Evolutionary conservation across 163 green algal species (phyloP), one percentile per base, ranked within the genome.

Genomic region (Chlorella variabilis): DNA sequence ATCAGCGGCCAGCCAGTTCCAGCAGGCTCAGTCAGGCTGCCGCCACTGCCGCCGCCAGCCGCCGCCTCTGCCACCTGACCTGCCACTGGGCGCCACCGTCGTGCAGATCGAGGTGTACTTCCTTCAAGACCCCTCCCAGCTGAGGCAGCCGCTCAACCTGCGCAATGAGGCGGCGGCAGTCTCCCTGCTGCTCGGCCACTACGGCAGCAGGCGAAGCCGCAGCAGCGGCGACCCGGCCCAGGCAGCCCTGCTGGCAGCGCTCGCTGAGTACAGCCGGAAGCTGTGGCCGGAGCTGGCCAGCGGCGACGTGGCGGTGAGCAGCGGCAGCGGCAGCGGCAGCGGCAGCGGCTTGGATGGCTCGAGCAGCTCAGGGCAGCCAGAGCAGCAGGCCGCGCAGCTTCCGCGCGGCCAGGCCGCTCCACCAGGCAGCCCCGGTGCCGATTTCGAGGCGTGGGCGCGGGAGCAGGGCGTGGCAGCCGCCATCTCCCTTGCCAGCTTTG

Each of bases 21-120:
- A n/a, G n/a, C 45, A 54, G 45, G 45, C 45, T 15, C 21, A 33
- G 15, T n/a, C 3, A 11, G 9, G 3, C 45, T 45, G 59, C 25
- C 67, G 59, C 63, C 49, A 29, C 33, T 15, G 34, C 36, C n/a
- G 41, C 58, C 20, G 31, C 36, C 49, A 15, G 15, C 21, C 36
- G 41, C 48, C 31, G 21, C 20, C 15, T 4, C 63, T 21, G 15
- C 45, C 66, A 25, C n/a, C 41, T 65, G 1, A 1, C 17, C 63
- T 54, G n/a, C n/a, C n/a, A n/a, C n/a, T n/a, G n/a, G 7, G n/a
- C 9, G 34, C 33, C 20, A 4, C 62, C 31, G 34, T 4, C 58
- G 27, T 68, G n/a, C 80, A 88, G 83, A 65, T 73, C 21, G 85
- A 89, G 75, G 20, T 54, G 0, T 89, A 89, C 62, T 89, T 89